Evolutionary conservation across 2,329 filamentous ascomycete genomes (phyloP), one percentile per base, ranked within the genome.

Genomic region (Aureobasidium leucospermi): DNA sequence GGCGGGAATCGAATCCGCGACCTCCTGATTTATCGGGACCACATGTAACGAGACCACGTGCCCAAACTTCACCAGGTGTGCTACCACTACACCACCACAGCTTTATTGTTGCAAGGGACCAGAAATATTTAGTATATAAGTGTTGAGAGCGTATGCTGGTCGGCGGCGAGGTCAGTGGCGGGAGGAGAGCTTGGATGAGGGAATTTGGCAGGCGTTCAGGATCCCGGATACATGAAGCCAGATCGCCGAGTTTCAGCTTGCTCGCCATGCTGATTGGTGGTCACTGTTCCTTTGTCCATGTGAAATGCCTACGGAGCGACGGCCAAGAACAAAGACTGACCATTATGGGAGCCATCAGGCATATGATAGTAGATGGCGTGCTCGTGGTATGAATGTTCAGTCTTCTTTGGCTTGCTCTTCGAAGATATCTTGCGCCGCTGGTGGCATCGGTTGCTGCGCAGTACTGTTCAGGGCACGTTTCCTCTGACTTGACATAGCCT

Each of bases 401-500:
- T 41, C 34, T 8, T 31, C 48, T 11, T 52, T 52, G 6, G 34
- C 4, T n/a, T 11, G 6, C 15, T 52, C 48, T 6, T 41, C 23
- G 19, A 15, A 7, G 15, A 7, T 23, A 1, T 31, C 34, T 16
- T 41, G 48, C 5, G 9, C 16, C 4, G 9, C 11, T n/a, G 16
- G 10, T n/a, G 36, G 23, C 11, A 3, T 16, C 36, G 6, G 13
- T 10, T n/a, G 4, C 10, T 39, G 48, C 43, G 32, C 32, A 16
- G 42, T 31, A 10, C 55, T 19, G 19, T 39, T 39, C 9, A 39
- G 6, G 13, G 32, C 55, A 15, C 55, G 55, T n/a, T 48, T 48
- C 31, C 58, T 63, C 13, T 31, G 45, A n/a, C 69, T 71, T 23
- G 62, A 65, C 7, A 66, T 63, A 10, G 65, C 61, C 61, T 72